These are phyloP conservation scores for Kalmanozyma brasiliensis DNA, from an alignment of 1,284 basidiomycete genomes.

Conservation along the genomic window DNA sequence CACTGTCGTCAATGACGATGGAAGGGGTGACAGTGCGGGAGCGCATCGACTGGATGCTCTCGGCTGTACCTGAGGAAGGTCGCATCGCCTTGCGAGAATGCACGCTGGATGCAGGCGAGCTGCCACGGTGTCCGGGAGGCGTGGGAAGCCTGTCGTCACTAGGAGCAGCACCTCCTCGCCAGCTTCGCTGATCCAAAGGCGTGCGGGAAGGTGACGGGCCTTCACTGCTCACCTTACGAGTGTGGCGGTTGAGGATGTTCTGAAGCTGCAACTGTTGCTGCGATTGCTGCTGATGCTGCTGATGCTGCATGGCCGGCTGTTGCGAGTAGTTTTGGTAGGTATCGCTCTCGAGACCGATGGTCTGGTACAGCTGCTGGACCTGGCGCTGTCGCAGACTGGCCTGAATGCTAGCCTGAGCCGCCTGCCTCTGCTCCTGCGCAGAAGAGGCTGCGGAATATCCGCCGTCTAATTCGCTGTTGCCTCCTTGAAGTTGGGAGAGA, in stretches of 20 bases:
- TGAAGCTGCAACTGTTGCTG: slow-evolving; percentile 46
- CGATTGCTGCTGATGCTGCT: slow-evolving; percentile 35
- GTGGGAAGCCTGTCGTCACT: slow-evolving; percentile 24
- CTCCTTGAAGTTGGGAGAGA: slow-evolving; percentile 53
- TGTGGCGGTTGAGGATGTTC: slow-evolving; percentile 40
- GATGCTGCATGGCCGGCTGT: slow-evolving; percentile 27
- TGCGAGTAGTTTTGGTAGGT: slow-evolving; percentile 12
- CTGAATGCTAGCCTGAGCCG: slow-evolving; percentile 59
- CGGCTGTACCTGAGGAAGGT: slow-evolving; percentile 37
- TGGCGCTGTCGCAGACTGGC: slow-evolving; percentile 59
- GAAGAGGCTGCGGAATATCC: slow-evolving; percentile 37
- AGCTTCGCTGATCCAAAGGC: slow-evolving; percentile 44
- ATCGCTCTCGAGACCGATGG: slow-evolving; percentile 38
- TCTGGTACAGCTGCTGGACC: slow-evolving; percentile 53
- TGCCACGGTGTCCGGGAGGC: slow-evolving; percentile 31
- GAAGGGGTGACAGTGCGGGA: slow-evolving; percentile 52
- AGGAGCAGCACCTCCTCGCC: slow-evolving; percentile 26
- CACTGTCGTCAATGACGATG: slow-evolving; percentile 60
- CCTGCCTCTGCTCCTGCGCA: slow-evolving; percentile 57
- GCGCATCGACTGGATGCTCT: slow-evolving; percentile 49
- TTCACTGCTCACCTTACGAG: slow-evolving; percentile 39
- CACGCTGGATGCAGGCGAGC: slow-evolving; percentile 32
- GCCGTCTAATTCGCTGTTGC: slow-evolving; percentile 13
- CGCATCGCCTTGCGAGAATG: slow-evolving; percentile 33
- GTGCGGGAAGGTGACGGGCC: slow-evolving; percentile 18